Evolutionary conservation across 176 grass and related monocot species (phyloP).

Genomic region (Metroxylon sagu): DNA sequence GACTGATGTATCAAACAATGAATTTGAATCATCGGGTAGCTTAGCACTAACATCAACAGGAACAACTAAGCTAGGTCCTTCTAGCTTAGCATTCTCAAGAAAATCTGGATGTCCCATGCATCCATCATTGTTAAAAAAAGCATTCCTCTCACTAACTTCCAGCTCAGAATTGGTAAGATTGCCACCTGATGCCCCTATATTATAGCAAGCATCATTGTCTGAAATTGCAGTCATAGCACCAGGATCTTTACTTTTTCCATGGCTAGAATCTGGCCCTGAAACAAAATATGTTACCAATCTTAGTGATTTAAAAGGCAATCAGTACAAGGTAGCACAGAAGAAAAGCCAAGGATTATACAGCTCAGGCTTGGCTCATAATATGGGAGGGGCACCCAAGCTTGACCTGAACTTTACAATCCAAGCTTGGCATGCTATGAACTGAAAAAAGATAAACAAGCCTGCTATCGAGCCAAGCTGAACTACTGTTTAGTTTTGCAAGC

Average conservation of each 20-base stretch:
- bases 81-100: conserved; percentile 3
- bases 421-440: too few relatives aligned
- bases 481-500: too few relatives aligned
- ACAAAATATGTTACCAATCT: too few relatives aligned
- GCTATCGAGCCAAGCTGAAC: too few relatives aligned
- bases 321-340: too few relatives aligned
- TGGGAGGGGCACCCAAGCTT: too few relatives aligned
- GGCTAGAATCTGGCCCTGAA: conserved; percentile 29
- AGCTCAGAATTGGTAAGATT: conserved; percentile 13
- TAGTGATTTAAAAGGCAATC: too few relatives aligned
- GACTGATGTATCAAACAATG: conserved; percentile 35
- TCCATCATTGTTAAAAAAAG: conserved; percentile 1
- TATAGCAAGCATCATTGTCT: conserved; percentile 34
- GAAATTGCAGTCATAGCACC: conserved; percentile 27
- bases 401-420: too few relatives aligned
- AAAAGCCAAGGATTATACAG: too few relatives aligned
- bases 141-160: conserved; percentile 14
- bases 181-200: conserved; percentile 15
- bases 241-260: conserved; percentile 27
- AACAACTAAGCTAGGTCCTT: background rate
- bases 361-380: too few relatives aligned
- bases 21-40: conserved; percentile 44
- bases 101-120: conserved; percentile 11
- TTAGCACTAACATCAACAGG: conserved; percentile 28
- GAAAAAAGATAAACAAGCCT: too few relatives aligned